Conservation (phyloP, 768 basidiomycete genomes). For the Sistotremastrum niveocremeum region DNA sequence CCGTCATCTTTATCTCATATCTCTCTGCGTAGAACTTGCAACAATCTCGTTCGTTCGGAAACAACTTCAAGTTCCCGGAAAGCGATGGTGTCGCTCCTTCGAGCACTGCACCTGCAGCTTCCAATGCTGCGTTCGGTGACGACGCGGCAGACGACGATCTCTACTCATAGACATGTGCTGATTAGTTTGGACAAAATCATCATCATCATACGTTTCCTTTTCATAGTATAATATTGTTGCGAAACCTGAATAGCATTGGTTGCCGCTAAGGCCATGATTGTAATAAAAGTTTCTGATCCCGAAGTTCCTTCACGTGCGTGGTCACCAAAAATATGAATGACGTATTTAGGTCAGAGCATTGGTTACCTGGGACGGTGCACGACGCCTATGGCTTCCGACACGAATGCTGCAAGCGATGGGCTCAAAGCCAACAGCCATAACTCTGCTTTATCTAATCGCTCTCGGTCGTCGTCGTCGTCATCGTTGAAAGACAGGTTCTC, state of each 20-base stretch:
- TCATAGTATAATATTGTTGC: neutral
- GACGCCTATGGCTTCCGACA: no score
- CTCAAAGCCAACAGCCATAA: no score
- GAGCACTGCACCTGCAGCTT: constrained; percentile 30
- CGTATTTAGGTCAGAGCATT: no score
- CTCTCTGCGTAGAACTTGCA: constrained; percentile 54
- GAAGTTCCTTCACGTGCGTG: no score
- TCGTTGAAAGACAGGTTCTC: constrained; percentile 50
- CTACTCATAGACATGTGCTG: constrained; percentile 43
- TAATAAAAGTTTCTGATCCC: no score
- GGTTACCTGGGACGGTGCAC: no score
- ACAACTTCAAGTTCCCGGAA: constrained; percentile 98
- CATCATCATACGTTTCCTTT: neutral
- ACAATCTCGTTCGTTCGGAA: constrained; percentile 85
- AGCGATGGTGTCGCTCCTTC: constrained; percentile 26
- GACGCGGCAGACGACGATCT: constrained; percentile 84
- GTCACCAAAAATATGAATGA: no score
- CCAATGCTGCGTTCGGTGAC: constrained; percentile 71
- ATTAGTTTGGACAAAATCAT: neutral
- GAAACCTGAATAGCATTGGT: neutral
- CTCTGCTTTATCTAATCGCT: constrained; percentile 19
- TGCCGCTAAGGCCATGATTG: neutral
- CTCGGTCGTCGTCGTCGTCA: constrained; percentile 43
- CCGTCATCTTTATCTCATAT: constrained; percentile 1
- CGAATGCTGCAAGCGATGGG: no score